These are phyloP conservation scores for Drosera capensis DNA, from an alignment of 148 eudicot genomes.

Conservation along the genomic window DNA sequence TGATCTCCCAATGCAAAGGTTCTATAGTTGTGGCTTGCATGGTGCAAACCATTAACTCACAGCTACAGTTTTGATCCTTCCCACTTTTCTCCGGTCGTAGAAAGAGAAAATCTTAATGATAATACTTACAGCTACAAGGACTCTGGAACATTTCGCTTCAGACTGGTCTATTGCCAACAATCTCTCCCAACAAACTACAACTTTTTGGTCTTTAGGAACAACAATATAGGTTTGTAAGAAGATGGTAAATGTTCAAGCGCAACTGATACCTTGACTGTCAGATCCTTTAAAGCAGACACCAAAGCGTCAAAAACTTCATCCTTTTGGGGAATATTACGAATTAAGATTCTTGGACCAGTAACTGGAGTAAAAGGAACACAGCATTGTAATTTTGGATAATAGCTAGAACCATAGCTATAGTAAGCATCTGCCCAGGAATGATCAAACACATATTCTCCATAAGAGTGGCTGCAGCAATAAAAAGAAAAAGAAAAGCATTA, in stretches of 20 bases:
- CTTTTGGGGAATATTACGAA: slow-evolving; percentile 45
- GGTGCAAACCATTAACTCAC: too few relatives aligned
- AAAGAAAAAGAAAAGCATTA: slow-evolving; percentile 5
- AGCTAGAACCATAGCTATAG: slow-evolving; percentile 67
- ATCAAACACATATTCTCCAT: slow-evolving; percentile 94
- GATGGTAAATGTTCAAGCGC: neutral
- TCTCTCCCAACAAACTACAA: too few relatives aligned
- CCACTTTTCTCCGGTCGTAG: too few relatives aligned
- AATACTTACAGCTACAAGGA: too few relatives aligned
- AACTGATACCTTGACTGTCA: slow-evolving; percentile 51
- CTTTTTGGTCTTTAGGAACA: too few relatives aligned
- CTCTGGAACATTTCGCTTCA: too few relatives aligned
- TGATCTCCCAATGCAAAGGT: too few relatives aligned
- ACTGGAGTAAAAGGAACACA: slow-evolving; percentile 96
- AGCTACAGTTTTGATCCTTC: too few relatives aligned
- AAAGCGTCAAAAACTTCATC: slow-evolving; percentile 64
- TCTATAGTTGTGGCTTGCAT: too few relatives aligned
- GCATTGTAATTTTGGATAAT: slow-evolving; percentile 86
- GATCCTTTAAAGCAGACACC: slow-evolving; percentile 65
- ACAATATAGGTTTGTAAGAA: too few relatives aligned
- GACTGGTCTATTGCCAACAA: too few relatives aligned
- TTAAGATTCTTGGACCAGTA: slow-evolving; percentile 81
- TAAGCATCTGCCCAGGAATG: slow-evolving; percentile 98
- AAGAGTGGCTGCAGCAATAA: slow-evolving; percentile 70
- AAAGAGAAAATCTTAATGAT: too few relatives aligned